Evolutionary conservation across 805 yeast species (phyloP).

Genomic region (Candida awuae): DNA sequence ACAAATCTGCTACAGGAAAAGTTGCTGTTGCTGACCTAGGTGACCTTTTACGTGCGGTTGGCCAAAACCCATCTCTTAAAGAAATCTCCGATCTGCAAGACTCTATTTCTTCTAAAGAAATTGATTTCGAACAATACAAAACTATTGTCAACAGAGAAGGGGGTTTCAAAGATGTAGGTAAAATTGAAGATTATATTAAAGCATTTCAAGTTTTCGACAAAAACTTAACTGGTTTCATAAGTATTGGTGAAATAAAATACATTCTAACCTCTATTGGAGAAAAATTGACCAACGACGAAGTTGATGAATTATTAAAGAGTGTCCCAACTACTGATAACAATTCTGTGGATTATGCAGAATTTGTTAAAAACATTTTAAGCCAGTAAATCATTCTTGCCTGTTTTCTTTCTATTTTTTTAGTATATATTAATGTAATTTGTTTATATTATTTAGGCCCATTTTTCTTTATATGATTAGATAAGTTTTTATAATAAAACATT

Average conservation of each 20-base stretch:
- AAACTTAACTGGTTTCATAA: slow-evolving; percentile 90
- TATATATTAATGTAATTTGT: not conserved
- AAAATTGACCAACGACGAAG: slow-evolving; percentile 82
- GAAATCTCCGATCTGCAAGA: slow-evolving; percentile 61
- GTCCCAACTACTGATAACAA: slow-evolving; percentile 91
- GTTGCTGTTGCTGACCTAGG: slow-evolving; percentile 82
- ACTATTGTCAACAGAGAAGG: slow-evolving; percentile 77
- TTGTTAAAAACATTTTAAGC: slow-evolving; percentile 86
- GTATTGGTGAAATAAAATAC: slow-evolving; percentile 94
- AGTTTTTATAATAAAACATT: too few relatives aligned
- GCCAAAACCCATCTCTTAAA: slow-evolving; percentile 94
- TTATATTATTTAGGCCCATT: too few relatives aligned
- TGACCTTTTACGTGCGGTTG: slow-evolving; percentile 91
- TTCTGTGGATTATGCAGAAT: slow-evolving; percentile 88
- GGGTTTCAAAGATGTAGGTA: slow-evolving; percentile 81
- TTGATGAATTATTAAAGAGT: slow-evolving; percentile 92
- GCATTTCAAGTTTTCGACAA: slow-evolving; percentile 97
- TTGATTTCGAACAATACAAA: slow-evolving; percentile 72
- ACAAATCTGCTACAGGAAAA: slow-evolving; percentile 90
- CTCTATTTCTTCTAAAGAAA: slow-evolving; percentile 27
- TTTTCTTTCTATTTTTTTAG: not conserved
- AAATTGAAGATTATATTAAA: slow-evolving; percentile 87
- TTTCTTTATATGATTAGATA: too few relatives aligned
- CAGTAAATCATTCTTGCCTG: slow-evolving; percentile 39
- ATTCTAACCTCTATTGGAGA: slow-evolving; percentile 95